Percentiles rank a stretch among this genome's conserved stretches.
Conservation (phyloP, 345 rosid genomes). For the Streptanthus diversifolius region DNA sequence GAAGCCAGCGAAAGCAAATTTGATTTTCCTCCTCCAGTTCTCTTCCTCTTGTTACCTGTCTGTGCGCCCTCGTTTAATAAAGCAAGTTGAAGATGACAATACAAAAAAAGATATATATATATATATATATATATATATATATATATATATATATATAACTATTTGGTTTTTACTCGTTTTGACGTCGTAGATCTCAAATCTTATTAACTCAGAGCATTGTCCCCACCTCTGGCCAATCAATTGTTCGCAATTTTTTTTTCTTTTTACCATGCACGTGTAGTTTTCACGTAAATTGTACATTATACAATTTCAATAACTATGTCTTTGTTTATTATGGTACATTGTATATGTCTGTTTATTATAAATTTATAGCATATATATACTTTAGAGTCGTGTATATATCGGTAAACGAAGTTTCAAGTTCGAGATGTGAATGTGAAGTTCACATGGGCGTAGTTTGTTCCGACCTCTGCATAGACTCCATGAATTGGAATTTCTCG, state of each 20-base stretch:
- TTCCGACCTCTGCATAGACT: constrained; percentile 5
- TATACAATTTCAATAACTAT: background rate
- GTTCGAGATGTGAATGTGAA: constrained; percentile 30
- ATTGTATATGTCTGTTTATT: background rate
- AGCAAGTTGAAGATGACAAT: background rate
- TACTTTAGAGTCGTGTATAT: background rate
- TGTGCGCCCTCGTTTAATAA: background rate
- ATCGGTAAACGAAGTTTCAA: constrained; percentile 10
- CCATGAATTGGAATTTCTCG: background rate
- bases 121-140: too few relatives aligned
- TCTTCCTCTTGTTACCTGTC: background rate
- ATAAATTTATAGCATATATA: background rate
- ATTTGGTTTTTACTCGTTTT: constrained; percentile 5
- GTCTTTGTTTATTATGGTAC: background rate
- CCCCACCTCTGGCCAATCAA: background rate
- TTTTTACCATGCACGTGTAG: constrained; percentile 19
- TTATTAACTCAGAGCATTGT: background rate
- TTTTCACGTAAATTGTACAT: background rate
- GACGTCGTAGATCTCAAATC: constrained; percentile 16
- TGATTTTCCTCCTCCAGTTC: background rate
- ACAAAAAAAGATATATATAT: too few relatives aligned
- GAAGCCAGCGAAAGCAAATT: constrained; percentile 28
- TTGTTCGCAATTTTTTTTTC: background rate
- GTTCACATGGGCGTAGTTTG: constrained; percentile 28
- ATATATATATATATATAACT: background rate